These are phyloP conservation scores for Myxozyma monticola DNA, from an alignment of 805 yeast species.

Conservation along the genomic window DNA sequence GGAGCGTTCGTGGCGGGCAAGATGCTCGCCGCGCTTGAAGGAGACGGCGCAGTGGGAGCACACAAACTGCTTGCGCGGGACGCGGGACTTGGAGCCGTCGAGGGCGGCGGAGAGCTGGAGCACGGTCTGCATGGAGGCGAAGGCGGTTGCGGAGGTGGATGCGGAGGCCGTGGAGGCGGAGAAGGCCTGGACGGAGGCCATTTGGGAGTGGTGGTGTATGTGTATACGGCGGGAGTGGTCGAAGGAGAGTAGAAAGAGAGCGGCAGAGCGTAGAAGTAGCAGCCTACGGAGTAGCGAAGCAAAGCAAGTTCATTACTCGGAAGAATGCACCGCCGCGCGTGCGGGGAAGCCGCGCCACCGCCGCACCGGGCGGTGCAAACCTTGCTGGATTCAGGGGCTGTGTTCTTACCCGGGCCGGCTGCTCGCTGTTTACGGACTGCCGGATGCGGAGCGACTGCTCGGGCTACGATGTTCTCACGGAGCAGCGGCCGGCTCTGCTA, in stretches of 20 bases:
- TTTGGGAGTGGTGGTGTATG: neutral
- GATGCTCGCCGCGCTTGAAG: slow-evolving; percentile 44
- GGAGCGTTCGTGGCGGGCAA: slow-evolving; percentile 60
- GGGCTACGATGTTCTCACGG: too few species aligned
- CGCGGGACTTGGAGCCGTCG: slow-evolving; percentile 5
- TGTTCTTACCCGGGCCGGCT: too few species aligned
- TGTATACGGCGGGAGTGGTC: neutral
- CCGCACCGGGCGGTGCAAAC: too few species aligned
- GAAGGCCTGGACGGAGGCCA: slow-evolving; percentile 8
- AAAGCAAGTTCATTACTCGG: neutral
- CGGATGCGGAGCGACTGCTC: too few species aligned
- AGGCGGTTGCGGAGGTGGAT: slow-evolving; percentile 4
- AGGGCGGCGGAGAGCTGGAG: slow-evolving; percentile 13
- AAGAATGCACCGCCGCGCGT: neutral
- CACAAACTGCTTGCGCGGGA: slow-evolving; percentile 15
- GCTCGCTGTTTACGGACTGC: too few species aligned
- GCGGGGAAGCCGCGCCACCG: neutral
- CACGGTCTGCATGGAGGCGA: slow-evolving; percentile 17
- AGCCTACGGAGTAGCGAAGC: neutral
- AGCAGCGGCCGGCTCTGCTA: too few species aligned
- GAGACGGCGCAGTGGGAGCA: slow-evolving; percentile 13
- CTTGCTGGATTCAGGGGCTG: too few species aligned
- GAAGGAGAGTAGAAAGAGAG: neutral
- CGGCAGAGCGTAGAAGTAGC: neutral
- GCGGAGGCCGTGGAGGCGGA: slow-evolving; percentile 13